These are phyloP conservation scores for Breynia disticha DNA, from an alignment of 441 rosid genomes.

Conservation along the genomic window DNA sequence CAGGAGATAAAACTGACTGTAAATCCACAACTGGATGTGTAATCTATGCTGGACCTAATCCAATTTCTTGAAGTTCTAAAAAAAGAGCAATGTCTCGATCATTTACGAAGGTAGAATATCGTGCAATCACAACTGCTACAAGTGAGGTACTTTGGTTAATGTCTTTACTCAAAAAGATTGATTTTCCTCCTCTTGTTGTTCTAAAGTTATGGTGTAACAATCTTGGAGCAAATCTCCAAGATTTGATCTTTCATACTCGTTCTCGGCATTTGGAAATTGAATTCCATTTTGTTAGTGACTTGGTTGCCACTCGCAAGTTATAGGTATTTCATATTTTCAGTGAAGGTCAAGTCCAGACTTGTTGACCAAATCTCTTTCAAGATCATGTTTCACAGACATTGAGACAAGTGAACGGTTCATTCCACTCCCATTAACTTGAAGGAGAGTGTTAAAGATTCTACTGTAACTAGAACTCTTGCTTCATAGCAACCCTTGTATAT, in stretches of 20 bases:
- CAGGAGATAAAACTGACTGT: not conserved
- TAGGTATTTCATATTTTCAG: not conserved
- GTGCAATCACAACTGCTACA: not conserved
- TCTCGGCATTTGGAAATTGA: not conserved
- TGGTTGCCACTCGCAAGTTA: not conserved
- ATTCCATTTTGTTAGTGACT: not conserved
- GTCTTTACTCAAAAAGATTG: not conserved
- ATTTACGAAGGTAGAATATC: not conserved
- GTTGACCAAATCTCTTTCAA: not conserved
- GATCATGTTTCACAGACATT: not conserved
- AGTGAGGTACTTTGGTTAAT: not conserved
- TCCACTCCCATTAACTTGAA: too few relatives aligned
- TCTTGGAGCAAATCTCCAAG: not conserved
- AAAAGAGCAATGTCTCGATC: too few relatives aligned
- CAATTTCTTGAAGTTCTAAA: not conserved
- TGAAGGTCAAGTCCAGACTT: not conserved
- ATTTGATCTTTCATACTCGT: not conserved
- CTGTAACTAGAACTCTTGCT: too few relatives aligned
- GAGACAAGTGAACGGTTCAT: not conserved
- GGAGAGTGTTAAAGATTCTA: too few relatives aligned
- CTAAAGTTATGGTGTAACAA: not conserved
- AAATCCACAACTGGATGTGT: not conserved
- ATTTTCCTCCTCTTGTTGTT: not conserved
- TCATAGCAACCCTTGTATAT: too few relatives aligned
- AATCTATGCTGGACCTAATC: too few relatives aligned